phyloP scores from a whole-genome alignment of 768 basidiomycete genomes.

The Rhizopogon vesiculosus region DNA sequence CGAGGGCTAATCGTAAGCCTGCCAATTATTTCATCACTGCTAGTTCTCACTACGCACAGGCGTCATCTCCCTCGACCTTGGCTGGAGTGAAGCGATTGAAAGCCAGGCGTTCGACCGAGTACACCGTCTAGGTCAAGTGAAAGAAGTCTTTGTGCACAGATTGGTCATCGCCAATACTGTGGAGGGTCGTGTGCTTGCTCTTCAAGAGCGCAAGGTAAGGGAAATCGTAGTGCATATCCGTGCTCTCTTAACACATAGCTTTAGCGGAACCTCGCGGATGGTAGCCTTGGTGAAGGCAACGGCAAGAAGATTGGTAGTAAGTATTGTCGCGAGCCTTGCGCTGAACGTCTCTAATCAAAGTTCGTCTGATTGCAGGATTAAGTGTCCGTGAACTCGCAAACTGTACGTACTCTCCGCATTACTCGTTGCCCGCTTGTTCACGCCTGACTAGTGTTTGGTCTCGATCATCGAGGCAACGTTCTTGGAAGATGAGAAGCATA shows the following conservation, averaged over 20 bases:
- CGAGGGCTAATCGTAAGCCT: conserved; percentile 48
- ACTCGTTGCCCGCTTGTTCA: neutral
- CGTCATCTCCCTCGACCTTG: conserved; percentile 59
- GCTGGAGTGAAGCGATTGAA: conserved; percentile 63
- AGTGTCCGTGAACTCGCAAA: conserved; percentile 48
- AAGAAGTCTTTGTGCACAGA: conserved; percentile 47
- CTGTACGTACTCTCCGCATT: conserved; percentile 11
- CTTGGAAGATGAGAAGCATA: neutral
- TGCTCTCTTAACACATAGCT: neutral
- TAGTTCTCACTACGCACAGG: conserved; percentile 9
- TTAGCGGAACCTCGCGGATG: conserved; percentile 47
- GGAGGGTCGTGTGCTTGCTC: conserved; percentile 63
- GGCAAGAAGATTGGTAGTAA: conserved; percentile 54
- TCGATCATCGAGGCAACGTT: conserved; percentile 17
- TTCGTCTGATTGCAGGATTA: conserved; percentile 26
- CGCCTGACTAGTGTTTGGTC: conserved; percentile 18
- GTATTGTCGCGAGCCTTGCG: conserved; percentile 14
- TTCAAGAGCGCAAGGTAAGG: conserved; percentile 57
- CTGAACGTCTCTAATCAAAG: neutral
- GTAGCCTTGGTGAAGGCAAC: conserved; percentile 56
- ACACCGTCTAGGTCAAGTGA: conserved; percentile 53
- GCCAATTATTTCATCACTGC: neutral
- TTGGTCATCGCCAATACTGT: conserved; percentile 57
- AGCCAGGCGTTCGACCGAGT: conserved; percentile 55
- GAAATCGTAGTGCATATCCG: neutral